Conservation (phyloP, 805 yeast genomes). For the Candida silvicultrix region DNA sequence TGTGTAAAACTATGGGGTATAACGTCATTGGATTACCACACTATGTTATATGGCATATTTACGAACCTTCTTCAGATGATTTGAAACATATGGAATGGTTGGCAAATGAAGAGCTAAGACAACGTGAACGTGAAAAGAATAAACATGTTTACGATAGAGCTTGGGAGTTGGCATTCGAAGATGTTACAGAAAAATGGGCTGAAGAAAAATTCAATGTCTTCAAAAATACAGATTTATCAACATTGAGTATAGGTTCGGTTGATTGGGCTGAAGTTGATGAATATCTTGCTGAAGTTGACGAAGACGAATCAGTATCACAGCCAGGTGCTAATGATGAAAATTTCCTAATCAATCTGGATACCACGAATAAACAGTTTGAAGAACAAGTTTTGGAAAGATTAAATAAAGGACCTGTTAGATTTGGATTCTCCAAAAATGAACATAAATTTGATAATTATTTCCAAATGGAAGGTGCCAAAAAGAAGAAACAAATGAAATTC, state of each 20-base stretch:
- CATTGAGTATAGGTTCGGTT: conserved; percentile 42
- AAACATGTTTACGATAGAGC: conserved; percentile 61
- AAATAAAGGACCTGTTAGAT: conserved; percentile 12
- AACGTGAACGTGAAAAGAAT: conserved; percentile 53
- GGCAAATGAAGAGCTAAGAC: conserved; percentile 72
- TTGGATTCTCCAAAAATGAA: conserved; percentile 15
- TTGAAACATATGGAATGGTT: conserved; percentile 83
- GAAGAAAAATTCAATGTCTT: conserved; percentile 64
- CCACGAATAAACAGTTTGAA: conserved; percentile 16
- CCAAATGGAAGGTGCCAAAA: conserved; percentile 11
- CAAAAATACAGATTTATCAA: conserved; percentile 66
- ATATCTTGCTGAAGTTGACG: conserved; percentile 20
- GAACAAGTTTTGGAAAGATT: conserved; percentile 14
- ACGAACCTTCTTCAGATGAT: conserved; percentile 93
- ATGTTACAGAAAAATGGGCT: conserved; percentile 67
- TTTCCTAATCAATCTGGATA: conserved; percentile 14
- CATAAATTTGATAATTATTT: conserved; percentile 12
- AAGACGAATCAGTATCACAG: conserved; percentile 8
- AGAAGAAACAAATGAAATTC: conserved; percentile 16
- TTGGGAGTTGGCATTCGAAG: conserved; percentile 76
- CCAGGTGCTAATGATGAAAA: conserved; percentile 11
- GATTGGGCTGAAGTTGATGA: conserved; percentile 66
- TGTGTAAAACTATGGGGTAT: conserved; percentile 81
- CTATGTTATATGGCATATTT: conserved; percentile 94
- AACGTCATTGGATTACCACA: conserved; percentile 88